Evolutionary conservation across 2,329 filamentous ascomycete species (phyloP).

Genomic region (Paecilomyces fulvus): DNA sequence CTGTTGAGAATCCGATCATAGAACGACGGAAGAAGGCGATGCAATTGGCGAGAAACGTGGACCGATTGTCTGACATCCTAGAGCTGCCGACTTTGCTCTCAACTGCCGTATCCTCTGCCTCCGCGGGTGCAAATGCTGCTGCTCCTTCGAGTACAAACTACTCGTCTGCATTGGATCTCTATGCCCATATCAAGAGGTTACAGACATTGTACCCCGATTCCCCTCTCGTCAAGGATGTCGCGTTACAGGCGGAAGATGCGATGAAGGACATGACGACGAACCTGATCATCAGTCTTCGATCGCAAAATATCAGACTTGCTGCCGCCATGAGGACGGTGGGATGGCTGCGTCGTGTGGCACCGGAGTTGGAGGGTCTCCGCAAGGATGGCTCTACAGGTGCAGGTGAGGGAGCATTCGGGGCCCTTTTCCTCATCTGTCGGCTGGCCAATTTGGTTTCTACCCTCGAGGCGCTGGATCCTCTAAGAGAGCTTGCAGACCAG

Average conservation of each 20-base stretch:
- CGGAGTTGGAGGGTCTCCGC: constrained; percentile 56
- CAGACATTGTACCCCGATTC: constrained; percentile 76
- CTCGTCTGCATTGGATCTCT: constrained; percentile 79
- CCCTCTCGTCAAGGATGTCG: constrained; percentile 62
- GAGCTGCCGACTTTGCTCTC: constrained; percentile 80
- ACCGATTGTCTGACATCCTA: constrained; percentile 81
- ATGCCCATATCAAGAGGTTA: constrained; percentile 85
- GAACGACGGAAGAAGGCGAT: constrained; percentile 69
- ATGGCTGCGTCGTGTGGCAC: constrained; percentile 79
- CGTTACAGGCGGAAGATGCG: constrained; percentile 69
- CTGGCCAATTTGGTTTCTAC: constrained; percentile 70
- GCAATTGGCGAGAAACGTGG: constrained; percentile 75
- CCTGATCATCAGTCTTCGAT: constrained; percentile 67
- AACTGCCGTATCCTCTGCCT: constrained; percentile 52
- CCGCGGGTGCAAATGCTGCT: constrained; percentile 34
- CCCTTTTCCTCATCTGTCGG: constrained; percentile 79
- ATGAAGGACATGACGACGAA: constrained; percentile 85
- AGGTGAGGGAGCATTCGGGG: constrained; percentile 64
- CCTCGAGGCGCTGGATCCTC: constrained; percentile 72
- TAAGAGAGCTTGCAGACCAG: constrained; percentile 83
- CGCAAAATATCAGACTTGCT: constrained; percentile 75
- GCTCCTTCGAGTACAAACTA: constrained; percentile 58
- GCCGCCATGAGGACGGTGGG: constrained; percentile 83
- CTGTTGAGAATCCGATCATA: constrained; percentile 59
- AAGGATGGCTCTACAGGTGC: constrained; percentile 18